Evolutionary conservation across 2,329 filamentous ascomycete genomes (phyloP), one percentile per base, ranked within the genome.

Genomic region (Amauroascus verrucosus): DNA sequence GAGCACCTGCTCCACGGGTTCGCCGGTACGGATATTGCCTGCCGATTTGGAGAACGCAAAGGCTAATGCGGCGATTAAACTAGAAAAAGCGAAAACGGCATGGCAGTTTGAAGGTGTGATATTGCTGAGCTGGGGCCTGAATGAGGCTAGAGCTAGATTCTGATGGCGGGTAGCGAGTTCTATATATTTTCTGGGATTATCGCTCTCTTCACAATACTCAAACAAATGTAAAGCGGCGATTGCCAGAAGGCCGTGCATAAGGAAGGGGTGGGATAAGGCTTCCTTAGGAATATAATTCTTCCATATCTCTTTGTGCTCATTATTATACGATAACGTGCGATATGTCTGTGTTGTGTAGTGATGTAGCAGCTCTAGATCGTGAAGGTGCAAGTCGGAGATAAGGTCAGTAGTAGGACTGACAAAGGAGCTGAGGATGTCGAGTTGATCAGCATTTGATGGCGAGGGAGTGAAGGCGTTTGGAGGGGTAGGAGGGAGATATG

Each of bases 321-420:
- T 55, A 26, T 59, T 56, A 20, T 58, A 54, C 1, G 62, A 60
- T 13, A 64, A 52, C 2, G 62, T 63, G 46, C 53, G 57, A 45
- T 67, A 68, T 18, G 65, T 68, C 22, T 62, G 55, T 11, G 64
- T 68, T 9, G 66, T 68, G 54, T 69, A 74, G 54, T 67, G 64
- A 56, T 74, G 70, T 47, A 74, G 65, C 26, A 74, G 61, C 54
- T 73, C 70, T n/a, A 74, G 59, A 55, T 74, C 71, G n/a, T 68
- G 60, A n/a, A 70, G 51, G 46, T 64, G 57, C 35, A 63, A 40
- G 43, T 60, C 56, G 9, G 57, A 59, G 13, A 53, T 47, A 24
- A 60, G 55, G 30, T 59, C 55, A 6, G 51, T 54, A 13, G 35
- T 58, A 28, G 45, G 51, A 54, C 38, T 57, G n/a, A 43, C 48